A percentile compares a stretch with the other conserved stretches of the same genome.
phyloP scores from a whole-genome alignment of 345 rosid species.

The Trapa incisa region DNA sequence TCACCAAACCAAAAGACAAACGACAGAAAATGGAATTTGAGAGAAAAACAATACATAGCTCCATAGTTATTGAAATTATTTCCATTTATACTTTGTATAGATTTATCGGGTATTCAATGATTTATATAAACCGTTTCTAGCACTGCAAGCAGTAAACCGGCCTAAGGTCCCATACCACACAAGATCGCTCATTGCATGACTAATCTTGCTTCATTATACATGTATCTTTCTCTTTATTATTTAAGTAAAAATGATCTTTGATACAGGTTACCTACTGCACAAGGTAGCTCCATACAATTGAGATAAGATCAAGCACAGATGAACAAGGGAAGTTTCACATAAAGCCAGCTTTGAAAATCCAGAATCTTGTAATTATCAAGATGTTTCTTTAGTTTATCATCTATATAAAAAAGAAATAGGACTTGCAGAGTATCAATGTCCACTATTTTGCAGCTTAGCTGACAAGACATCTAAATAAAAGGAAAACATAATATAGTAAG shows the following conservation, averaged over 20 bases:
- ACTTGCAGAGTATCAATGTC: not conserved
- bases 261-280: not conserved
- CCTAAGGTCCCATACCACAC: not conserved
- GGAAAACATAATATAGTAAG: too few species aligned
- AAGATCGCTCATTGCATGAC: not conserved
- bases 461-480: not conserved
- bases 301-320: not conserved
- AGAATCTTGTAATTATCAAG: too few species aligned
- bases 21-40: not conserved
- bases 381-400: too few species aligned
- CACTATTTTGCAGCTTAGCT: not conserved
- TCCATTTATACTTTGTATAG: not conserved
- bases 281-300: not conserved
- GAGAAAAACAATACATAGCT: not conserved
- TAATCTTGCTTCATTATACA: not conserved
- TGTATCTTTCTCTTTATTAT: not conserved
- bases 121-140: not conserved
- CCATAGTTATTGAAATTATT: not conserved
- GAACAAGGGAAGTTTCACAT: not conserved
- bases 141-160: not conserved
- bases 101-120: not conserved
- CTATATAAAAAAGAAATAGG: not conserved
- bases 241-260: not conserved
- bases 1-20: not conserved
- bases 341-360: too few species aligned